Conservation (phyloP, 2,329 filamentous ascomycete genomes). For the Sporothrix inflata region DNA sequence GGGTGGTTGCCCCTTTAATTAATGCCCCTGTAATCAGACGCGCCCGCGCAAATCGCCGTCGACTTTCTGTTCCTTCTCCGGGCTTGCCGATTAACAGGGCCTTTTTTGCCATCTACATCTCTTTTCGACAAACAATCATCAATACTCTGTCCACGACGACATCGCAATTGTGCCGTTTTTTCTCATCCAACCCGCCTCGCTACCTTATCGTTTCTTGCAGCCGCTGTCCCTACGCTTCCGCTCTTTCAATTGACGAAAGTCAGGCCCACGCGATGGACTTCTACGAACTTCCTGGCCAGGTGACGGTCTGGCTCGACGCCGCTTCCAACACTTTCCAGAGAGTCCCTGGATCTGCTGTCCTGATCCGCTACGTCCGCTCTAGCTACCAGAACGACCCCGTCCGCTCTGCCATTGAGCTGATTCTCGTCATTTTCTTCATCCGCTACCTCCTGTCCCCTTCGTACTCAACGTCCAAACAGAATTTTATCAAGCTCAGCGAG, state of each 20-base stretch:
- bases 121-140: background rate
- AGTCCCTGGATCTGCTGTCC: slow-evolving; percentile 89
- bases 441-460: slow-evolving; percentile 89
- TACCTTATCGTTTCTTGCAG: background rate
- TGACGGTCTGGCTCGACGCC: slow-evolving; percentile 56
- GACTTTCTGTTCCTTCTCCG: background rate
- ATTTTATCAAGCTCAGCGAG: slow-evolving; percentile 85
- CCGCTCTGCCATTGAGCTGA: slow-evolving; percentile 87
- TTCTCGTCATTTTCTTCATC: slow-evolving; percentile 93
- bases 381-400: slow-evolving; percentile 98
- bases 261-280: slow-evolving; percentile 59
- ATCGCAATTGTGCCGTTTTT: background rate
- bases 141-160: no score
- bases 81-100: background rate
- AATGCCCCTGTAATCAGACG: slow-evolving; percentile 11
- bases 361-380: slow-evolving; percentile 92
- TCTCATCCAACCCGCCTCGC: background rate
- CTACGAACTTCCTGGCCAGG: slow-evolving; percentile 60
- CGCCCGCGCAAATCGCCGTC: background rate
- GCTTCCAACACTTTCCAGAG: slow-evolving; percentile 75
- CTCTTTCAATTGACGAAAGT: background rate
- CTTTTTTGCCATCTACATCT: background rate
- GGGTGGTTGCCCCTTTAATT: slow-evolving; percentile 24
- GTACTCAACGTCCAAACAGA: slow-evolving; percentile 88
- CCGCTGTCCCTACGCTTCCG: background rate